Base-by-base conservation (phyloP, 768 basidiomycete species). In the Lentinula sp. region DNA sequence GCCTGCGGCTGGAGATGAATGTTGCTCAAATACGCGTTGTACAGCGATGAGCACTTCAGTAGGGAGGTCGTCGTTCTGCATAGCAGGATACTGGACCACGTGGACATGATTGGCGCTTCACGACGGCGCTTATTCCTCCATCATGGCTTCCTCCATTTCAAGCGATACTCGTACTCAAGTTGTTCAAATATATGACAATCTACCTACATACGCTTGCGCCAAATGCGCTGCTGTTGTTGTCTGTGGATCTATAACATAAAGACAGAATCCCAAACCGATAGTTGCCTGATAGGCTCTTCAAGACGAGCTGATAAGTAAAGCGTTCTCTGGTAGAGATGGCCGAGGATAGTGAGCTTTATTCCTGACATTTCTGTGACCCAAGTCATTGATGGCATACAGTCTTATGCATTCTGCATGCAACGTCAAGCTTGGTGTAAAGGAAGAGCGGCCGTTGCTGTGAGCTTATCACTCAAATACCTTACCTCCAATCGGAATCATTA, bases 241-340 rank as follows among this genome's bases (percentile, higher is more conserved):
- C 57, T 57, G 87, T 74, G 41, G 3, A 8, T 52, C 7, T 3
- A 2, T 6, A 1, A 1, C 10, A 57, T 16, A 6, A 49, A 46
- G 13, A 51, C 50, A 16, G 33, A 57, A 62, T 13, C 23, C 13
- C 2, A 10, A 10, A 56, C 13, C 41, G 41, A 45, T 7, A n/a
- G 8, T 53, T 64, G 43, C 48, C 35, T 13, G 23, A 63, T 61
- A 92, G 90, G 82, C 86, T 20, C 77, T 93, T 15, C 90, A 93
- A 70, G 91, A 93, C 64, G 91, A 93, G 66, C 72, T 92, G 20
- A 90, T 93, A 62, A 91, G 88, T 76, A 93, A 93, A 68, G 76
- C 89, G 0, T 93, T 93, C 74, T 87, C 90, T 32, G 91, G 91
- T 5, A 76, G 91, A 67, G 91, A 93, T 51, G 91, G 91, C 2